Evolutionary conservation across 257 asterid species (phyloP).

Genomic region (Dorcoceras hygrometricum): DNA sequence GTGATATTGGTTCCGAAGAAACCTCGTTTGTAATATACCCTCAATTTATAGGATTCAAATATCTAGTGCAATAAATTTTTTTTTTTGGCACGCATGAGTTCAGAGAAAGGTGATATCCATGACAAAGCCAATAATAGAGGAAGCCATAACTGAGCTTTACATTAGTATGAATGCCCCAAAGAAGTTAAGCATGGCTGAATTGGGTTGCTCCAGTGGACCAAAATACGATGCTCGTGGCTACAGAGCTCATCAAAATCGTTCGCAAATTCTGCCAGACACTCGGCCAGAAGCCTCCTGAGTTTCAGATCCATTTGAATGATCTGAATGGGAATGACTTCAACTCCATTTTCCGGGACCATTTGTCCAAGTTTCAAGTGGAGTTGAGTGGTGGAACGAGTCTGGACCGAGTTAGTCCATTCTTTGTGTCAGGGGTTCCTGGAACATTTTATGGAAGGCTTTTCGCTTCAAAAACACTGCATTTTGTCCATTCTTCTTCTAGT

Average conservation of each 20-base stretch:
- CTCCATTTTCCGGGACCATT: conserved; percentile 36
- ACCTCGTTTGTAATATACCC: too few species aligned
- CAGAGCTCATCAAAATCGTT: conserved; percentile 29
- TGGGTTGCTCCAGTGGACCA: conserved; percentile 74
- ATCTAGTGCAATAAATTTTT: not conserved
- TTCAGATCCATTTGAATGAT: conserved; percentile 51
- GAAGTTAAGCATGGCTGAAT: conserved; percentile 46
- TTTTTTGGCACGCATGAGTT: not conserved
- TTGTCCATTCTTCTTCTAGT: conserved; percentile 66
- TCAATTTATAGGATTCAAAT: too few species aligned
- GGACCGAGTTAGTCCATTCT: conserved; percentile 34
- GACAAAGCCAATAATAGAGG: conserved; percentile 38
- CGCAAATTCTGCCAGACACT: conserved; percentile 19
- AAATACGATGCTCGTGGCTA: conserved; percentile 40
- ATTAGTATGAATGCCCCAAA: conserved; percentile 18
- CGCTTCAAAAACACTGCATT: conserved; percentile 45
- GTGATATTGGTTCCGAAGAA: too few species aligned
- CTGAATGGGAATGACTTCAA: conserved; percentile 77
- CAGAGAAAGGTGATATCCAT: conserved; percentile 44
- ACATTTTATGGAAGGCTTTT: conserved; percentile 65
- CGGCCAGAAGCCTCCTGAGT: conserved; percentile 37
- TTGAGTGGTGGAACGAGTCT: conserved; percentile 19
- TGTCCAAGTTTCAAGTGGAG: conserved; percentile 33
- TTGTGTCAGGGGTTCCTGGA: conserved; percentile 53
- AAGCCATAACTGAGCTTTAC: conserved; percentile 39